A percentile compares a stretch with the other conserved stretches of the same genome.
phyloP scores from a whole-genome alignment of 176 grass and related monocot genomes.

The bread wheat (Triticum aestivum) region IWGSC_CS_RefSeq_v2.1 NC_057812.1:27395314-27395813 shows the following conservation, averaged over 20 bases:
- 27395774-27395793: conserved; percentile 54
- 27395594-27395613: conserved; percentile 51
- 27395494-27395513: conserved; percentile 69
- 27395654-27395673: conserved; percentile 52
- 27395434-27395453: conserved; percentile 96
- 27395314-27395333: conserved; percentile 83
- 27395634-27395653: conserved; percentile 85
- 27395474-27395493: conserved; percentile 55
- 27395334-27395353: conserved; percentile 68
- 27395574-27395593: conserved; percentile 65
- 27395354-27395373: conserved; percentile 33
- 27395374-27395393: conserved; percentile 49
- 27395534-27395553: conserved; percentile 58
- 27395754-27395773: conserved; percentile 59
- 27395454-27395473: conserved; percentile 55
- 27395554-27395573: conserved; percentile 75
- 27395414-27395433: conserved; percentile 68
- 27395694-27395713: conserved; percentile 63
- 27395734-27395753: conserved; percentile 45
- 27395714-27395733: conserved; percentile 53
- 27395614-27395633: conserved; percentile 66
- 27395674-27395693: conserved; percentile 78
- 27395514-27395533: conserved; percentile 72
- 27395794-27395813: conserved; percentile 73
- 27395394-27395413: conserved; percentile 58